phyloP scores from a whole-genome alignment of 768 basidiomycete genomes.

The Pulveroboletus sp. region DNA sequence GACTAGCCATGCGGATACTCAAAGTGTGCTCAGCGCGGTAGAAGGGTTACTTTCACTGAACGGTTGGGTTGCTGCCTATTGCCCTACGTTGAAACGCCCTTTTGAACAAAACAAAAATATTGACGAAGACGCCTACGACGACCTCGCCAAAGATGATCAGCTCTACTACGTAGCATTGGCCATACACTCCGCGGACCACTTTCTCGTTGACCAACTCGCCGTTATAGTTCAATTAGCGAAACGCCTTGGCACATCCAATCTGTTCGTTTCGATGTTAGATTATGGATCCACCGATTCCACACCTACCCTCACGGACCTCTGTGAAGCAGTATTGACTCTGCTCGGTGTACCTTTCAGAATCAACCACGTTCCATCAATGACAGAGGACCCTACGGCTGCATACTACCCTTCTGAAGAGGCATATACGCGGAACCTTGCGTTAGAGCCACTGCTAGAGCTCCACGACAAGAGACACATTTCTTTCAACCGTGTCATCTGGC shows the following conservation, averaged over 20 bases:
- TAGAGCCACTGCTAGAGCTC: conserved; percentile 88
- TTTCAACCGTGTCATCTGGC: conserved; percentile 92
- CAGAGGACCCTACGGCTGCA: conserved; percentile 75
- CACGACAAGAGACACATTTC: conserved; percentile 68
- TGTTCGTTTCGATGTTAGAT: conserved; percentile 98
- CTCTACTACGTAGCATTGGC: conserved; percentile 94
- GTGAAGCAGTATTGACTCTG: conserved; percentile 90
- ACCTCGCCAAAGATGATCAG: conserved; percentile 75
- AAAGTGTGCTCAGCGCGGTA: conserved; percentile 83
- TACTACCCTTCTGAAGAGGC: conserved; percentile 98
- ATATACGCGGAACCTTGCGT: conserved; percentile 84
- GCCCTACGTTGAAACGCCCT: conserved; percentile 89
- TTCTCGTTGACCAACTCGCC: conserved; percentile 96
- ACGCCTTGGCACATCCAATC: conserved; percentile 79
- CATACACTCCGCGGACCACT: conserved; percentile 98
- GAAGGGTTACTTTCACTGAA: conserved; percentile 94
- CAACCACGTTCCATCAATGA: conserved; percentile 89
- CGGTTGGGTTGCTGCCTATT: conserved; percentile 96
- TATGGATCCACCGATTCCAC: conserved; percentile 95
- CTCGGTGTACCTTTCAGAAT: conserved; percentile 93
- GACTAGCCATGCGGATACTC: conserved; percentile 84
- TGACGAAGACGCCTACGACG: conserved; percentile 70
- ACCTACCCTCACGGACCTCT: conserved; percentile 88
- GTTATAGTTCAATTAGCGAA: conserved; percentile 95
- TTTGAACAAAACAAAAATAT: conserved; percentile 89